These are phyloP conservation scores for Microcyclospora pomicola DNA, from an alignment of 2,329 filamentous ascomycete species.

Conservation along the genomic window DNA sequence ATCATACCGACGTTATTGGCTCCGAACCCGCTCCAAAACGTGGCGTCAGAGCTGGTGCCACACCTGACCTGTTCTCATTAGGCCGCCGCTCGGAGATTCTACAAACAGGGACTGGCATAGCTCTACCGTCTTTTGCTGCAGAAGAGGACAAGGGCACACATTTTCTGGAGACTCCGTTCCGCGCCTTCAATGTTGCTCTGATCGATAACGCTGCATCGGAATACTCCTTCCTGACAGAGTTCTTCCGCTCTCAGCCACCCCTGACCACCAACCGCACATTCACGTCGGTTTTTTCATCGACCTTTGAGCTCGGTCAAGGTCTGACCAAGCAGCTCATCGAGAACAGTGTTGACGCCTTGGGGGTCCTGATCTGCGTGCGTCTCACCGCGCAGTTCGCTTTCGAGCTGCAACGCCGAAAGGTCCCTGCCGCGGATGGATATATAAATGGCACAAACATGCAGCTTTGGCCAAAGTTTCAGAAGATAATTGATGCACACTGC, in stretches of 20 bases:
- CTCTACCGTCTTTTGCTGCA: slow-evolving; percentile 74
- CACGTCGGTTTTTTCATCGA: slow-evolving; percentile 75
- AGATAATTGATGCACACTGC: slow-evolving; percentile 84
- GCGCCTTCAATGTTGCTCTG: slow-evolving; percentile 86
- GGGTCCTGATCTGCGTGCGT: slow-evolving; percentile 78
- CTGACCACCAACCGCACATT: slow-evolving; percentile 72
- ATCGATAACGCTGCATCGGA: slow-evolving; percentile 90
- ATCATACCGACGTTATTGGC: slow-evolving; percentile 63
- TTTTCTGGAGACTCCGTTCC: slow-evolving; percentile 80
- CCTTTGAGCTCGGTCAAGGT: slow-evolving; percentile 66
- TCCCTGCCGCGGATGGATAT: slow-evolving; percentile 79
- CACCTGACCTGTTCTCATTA: slow-evolving; percentile 75
- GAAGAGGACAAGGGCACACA: slow-evolving; percentile 80
- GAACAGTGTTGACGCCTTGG: slow-evolving; percentile 69
- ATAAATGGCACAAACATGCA: slow-evolving; percentile 93
- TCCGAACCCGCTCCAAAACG: slow-evolving; percentile 45
- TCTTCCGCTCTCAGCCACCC: slow-evolving; percentile 71
- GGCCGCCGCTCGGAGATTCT: slow-evolving; percentile 76
- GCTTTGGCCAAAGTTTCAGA: slow-evolving; percentile 89
- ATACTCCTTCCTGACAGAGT: slow-evolving; percentile 82
- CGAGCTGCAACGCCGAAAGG: slow-evolving; percentile 77
- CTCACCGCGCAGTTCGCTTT: slow-evolving; percentile 92
- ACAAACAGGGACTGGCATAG: slow-evolving; percentile 56
- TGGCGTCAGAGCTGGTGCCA: slow-evolving; percentile 10
- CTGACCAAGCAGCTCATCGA: slow-evolving; percentile 65